Conservation (phyloP, 805 yeast species). For the Kuraishia capsulata region DNA sequence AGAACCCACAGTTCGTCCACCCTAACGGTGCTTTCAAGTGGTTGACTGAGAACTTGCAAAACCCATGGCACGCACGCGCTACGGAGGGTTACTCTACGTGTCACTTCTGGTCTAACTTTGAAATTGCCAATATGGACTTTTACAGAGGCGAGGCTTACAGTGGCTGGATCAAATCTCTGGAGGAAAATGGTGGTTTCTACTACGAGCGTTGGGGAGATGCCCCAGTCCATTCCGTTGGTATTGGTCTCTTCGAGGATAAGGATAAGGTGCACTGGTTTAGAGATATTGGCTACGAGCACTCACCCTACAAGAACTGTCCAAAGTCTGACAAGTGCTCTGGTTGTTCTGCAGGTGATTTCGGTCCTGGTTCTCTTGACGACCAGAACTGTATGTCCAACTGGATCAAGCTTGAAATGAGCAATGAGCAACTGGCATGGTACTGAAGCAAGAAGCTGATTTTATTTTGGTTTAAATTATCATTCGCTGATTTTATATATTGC, state of each 20-base stretch:
- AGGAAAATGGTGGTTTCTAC: constrained; percentile 71
- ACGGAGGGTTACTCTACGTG: constrained; percentile 65
- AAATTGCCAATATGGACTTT: constrained; percentile 65
- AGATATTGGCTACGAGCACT: constrained; percentile 42
- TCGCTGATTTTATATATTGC: no score
- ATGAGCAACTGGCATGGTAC: background rate
- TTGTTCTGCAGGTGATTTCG: constrained; percentile 13
- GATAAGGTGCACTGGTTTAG: constrained; percentile 41
- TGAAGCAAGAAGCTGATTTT: no score
- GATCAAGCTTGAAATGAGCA: constrained; percentile 32
- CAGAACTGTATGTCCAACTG: constrained; percentile 70
- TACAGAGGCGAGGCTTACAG: constrained; percentile 66
- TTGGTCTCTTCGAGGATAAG: constrained; percentile 37
- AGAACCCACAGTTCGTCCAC: constrained; percentile 50
- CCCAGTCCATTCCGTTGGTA: constrained; percentile 42
- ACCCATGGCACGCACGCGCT: constrained; percentile 30
- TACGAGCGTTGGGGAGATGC: constrained; percentile 63
- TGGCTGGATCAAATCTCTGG: constrained; percentile 59
- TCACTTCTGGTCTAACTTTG: constrained; percentile 86
- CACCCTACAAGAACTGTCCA: constrained; percentile 40
- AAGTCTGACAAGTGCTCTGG: constrained; percentile 17
- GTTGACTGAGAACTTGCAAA: constrained; percentile 64
- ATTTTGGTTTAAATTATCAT: no score
- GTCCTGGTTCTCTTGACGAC: constrained; percentile 27
- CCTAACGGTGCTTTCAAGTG: constrained; percentile 60